These are phyloP conservation scores for Colletotrichum tabaci DNA, from an alignment of 2,329 filamentous ascomycete species.

Conservation along the genomic window DNA sequence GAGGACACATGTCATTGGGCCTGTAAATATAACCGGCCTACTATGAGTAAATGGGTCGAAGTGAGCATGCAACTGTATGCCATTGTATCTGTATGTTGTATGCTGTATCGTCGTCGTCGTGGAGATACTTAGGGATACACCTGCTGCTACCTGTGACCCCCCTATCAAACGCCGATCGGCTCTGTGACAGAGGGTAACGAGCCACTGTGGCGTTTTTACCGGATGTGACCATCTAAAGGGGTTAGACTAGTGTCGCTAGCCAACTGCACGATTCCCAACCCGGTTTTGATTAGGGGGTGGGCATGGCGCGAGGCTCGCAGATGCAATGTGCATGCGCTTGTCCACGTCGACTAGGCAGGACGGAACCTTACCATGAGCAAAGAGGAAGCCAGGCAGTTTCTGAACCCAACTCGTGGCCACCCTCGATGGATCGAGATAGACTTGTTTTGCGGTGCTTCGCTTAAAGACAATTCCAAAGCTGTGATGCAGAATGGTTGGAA, in stretches of 20 bases:
- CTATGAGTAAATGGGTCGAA: too few relatives aligned
- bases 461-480: not conserved
- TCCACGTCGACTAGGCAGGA: not conserved
- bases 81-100: too few relatives aligned
- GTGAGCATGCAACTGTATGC: too few relatives aligned
- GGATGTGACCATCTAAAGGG: slow-evolving; percentile 2
- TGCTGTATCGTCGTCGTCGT: not conserved
- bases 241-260: slow-evolving; percentile 3
- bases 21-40: too few relatives aligned
- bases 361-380: not conserved
- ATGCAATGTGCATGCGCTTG: slow-evolving; percentile 3
- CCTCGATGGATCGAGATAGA: not conserved
- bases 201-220: slow-evolving; percentile 14
- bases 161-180: slow-evolving; percentile 6
- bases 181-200: slow-evolving; percentile 9
- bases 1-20: not conserved
- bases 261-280: not conserved
- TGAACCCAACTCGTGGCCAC: not conserved
- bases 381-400: not conserved
- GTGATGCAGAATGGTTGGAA: not conserved
- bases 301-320: not conserved
- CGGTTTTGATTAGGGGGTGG: not conserved
- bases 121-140: not conserved
- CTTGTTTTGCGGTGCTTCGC: not conserved
- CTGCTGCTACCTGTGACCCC: not conserved